phyloP scores from a whole-genome alignment of 177 flowering plant genomes.

The Telopea speciosissima region DNA sequence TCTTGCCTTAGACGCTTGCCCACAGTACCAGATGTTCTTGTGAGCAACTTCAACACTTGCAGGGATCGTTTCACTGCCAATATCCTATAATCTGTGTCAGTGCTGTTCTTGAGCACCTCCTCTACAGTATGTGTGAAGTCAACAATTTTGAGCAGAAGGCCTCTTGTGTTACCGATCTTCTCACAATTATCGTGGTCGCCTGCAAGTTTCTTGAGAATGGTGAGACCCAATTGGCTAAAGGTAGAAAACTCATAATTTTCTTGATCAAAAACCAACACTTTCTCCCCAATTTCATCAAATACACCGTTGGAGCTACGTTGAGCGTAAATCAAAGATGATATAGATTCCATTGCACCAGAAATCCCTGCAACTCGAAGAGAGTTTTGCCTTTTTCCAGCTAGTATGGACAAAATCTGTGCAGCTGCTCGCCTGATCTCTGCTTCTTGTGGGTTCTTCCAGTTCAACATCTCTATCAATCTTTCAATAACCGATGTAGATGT shows the following conservation, averaged over 20 bases:
- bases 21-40: conserved; percentile 65
- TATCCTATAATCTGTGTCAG: conserved; percentile 44
- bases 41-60: conserved; percentile 74
- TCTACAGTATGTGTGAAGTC: conserved; percentile 68
- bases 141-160: conserved; percentile 77
- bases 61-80: conserved; percentile 54
- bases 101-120: conserved; percentile 38
- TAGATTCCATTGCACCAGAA: conserved; percentile 91
- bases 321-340: conserved; percentile 68
- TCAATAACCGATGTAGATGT: conserved; percentile 55
- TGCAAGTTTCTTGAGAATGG: conserved; percentile 77
- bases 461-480: conserved; percentile 83
- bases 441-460: conserved; percentile 77
- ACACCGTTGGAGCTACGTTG: conserved; percentile 28
- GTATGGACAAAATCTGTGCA: conserved; percentile 58
- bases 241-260: conserved; percentile 52
- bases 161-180: conserved; percentile 82
- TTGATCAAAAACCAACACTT: conserved; percentile 35
- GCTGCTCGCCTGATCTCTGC: conserved; percentile 75
- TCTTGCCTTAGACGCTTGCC: conserved; percentile 68
- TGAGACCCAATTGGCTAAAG: conserved; percentile 76
- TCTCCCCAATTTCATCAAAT: conserved; percentile 55
- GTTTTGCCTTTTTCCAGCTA: conserved; percentile 82
- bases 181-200: conserved; percentile 86
- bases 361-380: conserved; percentile 81